Conservation (phyloP, 345 rosid species). For the Rhizophora mangle region DNA sequence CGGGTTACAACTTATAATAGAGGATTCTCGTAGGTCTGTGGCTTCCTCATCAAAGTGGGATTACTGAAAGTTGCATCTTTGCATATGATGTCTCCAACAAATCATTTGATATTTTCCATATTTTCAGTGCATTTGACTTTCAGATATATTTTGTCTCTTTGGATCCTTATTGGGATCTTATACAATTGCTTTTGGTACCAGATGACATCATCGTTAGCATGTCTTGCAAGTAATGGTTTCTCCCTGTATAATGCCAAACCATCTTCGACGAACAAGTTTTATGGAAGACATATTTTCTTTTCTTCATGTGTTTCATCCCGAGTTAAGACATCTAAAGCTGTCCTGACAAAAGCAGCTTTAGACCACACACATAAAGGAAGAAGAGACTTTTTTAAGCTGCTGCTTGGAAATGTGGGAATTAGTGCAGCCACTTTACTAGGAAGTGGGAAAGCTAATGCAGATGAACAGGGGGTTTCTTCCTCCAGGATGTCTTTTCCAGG, state of each 20-base stretch:
- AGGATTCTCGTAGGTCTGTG: too few species aligned
- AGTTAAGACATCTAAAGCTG: constrained; percentile 38
- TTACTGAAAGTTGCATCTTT: too few species aligned
- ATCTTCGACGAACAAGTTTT: constrained; percentile 34
- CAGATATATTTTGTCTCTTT: neutral
- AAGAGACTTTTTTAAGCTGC: constrained; percentile 64
- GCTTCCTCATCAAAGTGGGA: too few species aligned
- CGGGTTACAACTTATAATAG: too few species aligned
- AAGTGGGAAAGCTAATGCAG: constrained; percentile 75
- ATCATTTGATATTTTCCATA: neutral
- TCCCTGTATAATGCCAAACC: constrained; percentile 37
- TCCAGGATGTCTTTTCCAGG: constrained; percentile 97
- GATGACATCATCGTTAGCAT: constrained; percentile 79
- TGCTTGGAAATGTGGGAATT: constrained; percentile 65
- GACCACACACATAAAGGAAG: constrained; percentile 53
- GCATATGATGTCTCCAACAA: neutral
- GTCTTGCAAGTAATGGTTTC: constrained; percentile 64
- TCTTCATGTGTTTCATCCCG: constrained; percentile 31
- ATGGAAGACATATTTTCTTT: constrained; percentile 36
- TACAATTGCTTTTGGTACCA: constrained; percentile 12
- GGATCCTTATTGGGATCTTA: neutral
- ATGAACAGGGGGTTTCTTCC: constrained; percentile 89
- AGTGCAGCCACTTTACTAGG: constrained; percentile 56
- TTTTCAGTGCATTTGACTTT: neutral
- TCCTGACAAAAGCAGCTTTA: constrained; percentile 48